phyloP scores from a whole-genome alignment of 176 grass and related monocot genomes.

The Musa schizocarpa region DNA sequence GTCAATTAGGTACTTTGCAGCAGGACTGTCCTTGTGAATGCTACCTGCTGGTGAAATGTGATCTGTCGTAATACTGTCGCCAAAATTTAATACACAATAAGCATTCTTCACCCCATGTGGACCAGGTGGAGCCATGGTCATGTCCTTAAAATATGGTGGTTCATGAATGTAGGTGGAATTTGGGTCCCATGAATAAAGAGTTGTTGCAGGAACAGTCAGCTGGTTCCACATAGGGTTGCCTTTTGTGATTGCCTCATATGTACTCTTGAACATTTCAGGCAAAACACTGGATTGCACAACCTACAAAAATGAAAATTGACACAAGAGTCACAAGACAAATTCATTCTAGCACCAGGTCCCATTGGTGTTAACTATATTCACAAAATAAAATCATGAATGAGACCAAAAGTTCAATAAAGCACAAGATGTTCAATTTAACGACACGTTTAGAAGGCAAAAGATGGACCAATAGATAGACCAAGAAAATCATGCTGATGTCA shows the following conservation, averaged over 20 bases:
- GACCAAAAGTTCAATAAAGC: no score
- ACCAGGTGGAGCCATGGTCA: conserved; percentile 83
- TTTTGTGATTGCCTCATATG: conserved; percentile 83
- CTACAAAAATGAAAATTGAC: conserved; percentile 28
- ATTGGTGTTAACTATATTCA: neutral
- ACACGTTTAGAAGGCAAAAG: no score
- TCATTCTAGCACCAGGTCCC: neutral
- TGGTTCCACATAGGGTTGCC: conserved; percentile 90
- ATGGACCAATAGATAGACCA: no score
- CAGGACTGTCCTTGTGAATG: conserved; percentile 82
- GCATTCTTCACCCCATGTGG: conserved; percentile 60
- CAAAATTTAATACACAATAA: conserved; percentile 78
- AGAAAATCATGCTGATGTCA: no score
- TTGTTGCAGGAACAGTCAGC: conserved; percentile 55
- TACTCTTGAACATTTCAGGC: conserved; percentile 90
- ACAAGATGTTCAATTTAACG: no score
- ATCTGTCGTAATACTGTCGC: conserved; percentile 88
- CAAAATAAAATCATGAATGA: neutral
- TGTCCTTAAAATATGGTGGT: conserved; percentile 76
- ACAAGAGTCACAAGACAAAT: conserved; percentile 16
- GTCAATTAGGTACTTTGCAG: conserved; percentile 80
- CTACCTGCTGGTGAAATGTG: conserved; percentile 93
- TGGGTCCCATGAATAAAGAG: conserved; percentile 74
- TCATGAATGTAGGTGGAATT: conserved; percentile 90
- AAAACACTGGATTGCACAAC: conserved; percentile 77